A percentile compares a stretch with the other conserved stretches of the same genome.
Conservation (phyloP, 768 basidiomycete genomes). For the Rhodosporidiobolus sp. region DNA sequence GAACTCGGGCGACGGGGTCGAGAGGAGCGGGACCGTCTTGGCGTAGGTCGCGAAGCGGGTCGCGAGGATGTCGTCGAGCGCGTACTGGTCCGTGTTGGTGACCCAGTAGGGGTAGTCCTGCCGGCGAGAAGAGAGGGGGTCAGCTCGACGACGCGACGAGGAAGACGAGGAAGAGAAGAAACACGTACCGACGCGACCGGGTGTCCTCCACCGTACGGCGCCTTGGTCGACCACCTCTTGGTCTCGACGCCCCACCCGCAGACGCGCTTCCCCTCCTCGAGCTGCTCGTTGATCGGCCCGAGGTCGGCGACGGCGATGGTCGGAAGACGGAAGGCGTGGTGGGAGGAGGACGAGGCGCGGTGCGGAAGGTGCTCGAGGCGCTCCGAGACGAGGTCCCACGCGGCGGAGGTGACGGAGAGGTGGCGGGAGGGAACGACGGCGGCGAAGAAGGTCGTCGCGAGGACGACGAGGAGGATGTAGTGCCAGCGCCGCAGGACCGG, state of each 20-base stretch:
- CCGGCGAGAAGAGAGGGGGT: background rate
- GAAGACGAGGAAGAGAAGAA: background rate
- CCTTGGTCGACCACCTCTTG: conserved; percentile 14
- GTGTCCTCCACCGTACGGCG: conserved; percentile 15
- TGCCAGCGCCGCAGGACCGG: conserved; percentile 23
- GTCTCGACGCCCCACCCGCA: conserved; percentile 25
- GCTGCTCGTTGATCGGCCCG: conserved; percentile 17
- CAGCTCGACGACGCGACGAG: background rate
- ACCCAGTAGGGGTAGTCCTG: conserved; percentile 38
- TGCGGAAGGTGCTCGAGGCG: background rate
- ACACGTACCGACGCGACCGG: conserved; percentile 3
- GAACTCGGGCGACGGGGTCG: conserved; percentile 34
- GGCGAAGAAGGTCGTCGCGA: conserved; percentile 3
- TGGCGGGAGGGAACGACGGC: conserved; percentile 21
- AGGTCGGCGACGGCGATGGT: conserved; percentile 32
- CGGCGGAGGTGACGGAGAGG: conserved; percentile 24
- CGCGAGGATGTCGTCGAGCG: conserved; percentile 39
- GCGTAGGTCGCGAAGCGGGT: conserved; percentile 30
- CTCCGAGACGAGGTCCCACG: conserved; percentile 23
- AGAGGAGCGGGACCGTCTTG: conserved; percentile 24
- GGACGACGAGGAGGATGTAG: conserved; percentile 20
- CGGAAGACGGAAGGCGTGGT: background rate
- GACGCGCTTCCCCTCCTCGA: conserved; percentile 4
- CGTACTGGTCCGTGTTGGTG: conserved; percentile 33
- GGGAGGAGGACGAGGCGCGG: no score